Evolutionary conservation across 768 basidiomycete species (phyloP).

Genomic region (Psilocybe subaeruginosa): DNA sequence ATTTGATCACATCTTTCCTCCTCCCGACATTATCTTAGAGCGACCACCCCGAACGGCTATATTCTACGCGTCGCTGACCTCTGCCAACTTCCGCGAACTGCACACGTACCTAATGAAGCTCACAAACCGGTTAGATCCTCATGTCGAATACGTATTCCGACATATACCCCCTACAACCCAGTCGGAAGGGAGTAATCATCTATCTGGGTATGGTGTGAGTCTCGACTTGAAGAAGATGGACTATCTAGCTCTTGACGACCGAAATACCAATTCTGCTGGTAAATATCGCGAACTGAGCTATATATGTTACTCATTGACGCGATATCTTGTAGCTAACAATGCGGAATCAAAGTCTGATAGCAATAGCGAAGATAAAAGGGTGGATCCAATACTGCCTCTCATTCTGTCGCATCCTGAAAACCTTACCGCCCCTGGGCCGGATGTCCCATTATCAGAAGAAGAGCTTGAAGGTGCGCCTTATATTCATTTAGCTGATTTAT

Average conservation of each 20-base stretch:
- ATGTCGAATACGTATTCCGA: constrained; percentile 78
- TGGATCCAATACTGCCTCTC: constrained; percentile 40
- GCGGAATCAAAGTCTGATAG: constrained; percentile 14
- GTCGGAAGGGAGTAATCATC: constrained; percentile 38
- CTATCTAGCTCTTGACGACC: constrained; percentile 92
- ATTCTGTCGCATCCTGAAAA: constrained; percentile 45
- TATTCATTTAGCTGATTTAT: not conserved
- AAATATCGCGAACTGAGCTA: not conserved
- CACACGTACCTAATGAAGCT: constrained; percentile 65
- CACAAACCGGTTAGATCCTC: constrained; percentile 43
- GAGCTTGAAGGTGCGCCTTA: constrained; percentile 53
- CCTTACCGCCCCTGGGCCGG: constrained; percentile 36
- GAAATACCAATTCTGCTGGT: constrained; percentile 41
- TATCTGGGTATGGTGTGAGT: constrained; percentile 91
- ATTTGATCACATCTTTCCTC: constrained; percentile 78
- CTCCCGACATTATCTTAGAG: constrained; percentile 44
- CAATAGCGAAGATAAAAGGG: constrained; percentile 27
- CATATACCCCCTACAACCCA: constrained; percentile 49
- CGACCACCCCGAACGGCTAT: constrained; percentile 67
- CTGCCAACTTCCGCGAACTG: constrained; percentile 69
- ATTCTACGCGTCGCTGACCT: constrained; percentile 72
- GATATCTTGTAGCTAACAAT: constrained; percentile 6
- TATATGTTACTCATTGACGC: not conserved
- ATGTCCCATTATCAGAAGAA: constrained; percentile 47
- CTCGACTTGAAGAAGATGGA: constrained; percentile 97